Evolutionary conservation across 352 stramenopile genomes (phyloP), one percentile per base, ranked within the genome.

Genomic region (Globisporangium rhizosaccharum): DNA sequence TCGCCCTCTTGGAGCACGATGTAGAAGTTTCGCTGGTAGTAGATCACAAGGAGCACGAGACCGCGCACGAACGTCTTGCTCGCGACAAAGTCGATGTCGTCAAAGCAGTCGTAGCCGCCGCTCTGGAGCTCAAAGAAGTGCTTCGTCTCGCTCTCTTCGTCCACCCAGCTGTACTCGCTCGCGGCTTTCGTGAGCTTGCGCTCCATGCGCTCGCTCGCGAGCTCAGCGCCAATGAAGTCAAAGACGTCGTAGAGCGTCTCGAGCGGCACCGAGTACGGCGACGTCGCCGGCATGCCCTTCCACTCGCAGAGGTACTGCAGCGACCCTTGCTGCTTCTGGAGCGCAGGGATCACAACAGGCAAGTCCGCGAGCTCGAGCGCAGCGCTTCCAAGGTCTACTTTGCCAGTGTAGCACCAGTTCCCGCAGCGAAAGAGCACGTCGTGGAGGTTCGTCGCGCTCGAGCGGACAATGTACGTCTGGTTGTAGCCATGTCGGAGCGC

Each of bases 81-180:
- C 17, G 85, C 86, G n/a, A 91, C 81, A 36, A 94, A 68, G 50
- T 96, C 86, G 15, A 96, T 70, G 33, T 78, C 85, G 59, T 92
- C 85, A 54, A 93, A 92, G 63, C 84, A 91, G 39, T 92, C 77
- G 53, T 90, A 92, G n/a, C 82, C 84, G 33, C 86, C 79, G 44
- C 80, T 92, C 53, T 96, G 74, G n/a, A 98, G 66, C 70, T 98
- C 93, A 62, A 98, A 98, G 70, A 98, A 98, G 39, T 92, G 90
- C 49, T 83, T 85, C 17, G 56, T 42, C 30, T 75, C 76, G 0
- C 50, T 56, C 37, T 97, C 90, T 37, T 87, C 76, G 53, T 98
- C 89, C 20, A 98, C 90, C 94, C 93, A 98, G 11, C 68, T 37
- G 62, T 96, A 91, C 56, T 97, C 86, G 25, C 80, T 67, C 11